Base-by-base conservation (phyloP, 2,329 filamentous ascomycete genomes). In the Pestalotiopsis fici region DNA sequence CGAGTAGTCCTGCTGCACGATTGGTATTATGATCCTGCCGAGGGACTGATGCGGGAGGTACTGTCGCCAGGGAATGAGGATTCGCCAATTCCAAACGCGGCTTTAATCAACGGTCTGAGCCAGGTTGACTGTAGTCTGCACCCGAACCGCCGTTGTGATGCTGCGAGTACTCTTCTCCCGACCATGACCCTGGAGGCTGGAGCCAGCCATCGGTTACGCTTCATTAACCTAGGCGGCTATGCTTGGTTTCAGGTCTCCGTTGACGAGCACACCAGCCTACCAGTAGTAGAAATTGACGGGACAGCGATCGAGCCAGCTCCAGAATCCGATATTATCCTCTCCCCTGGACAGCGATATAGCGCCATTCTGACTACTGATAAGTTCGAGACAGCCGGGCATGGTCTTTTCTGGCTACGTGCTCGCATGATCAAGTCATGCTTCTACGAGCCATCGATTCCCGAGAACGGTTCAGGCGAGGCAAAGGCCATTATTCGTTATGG, bases 161-260 rank as follows among this genome's bases (percentile, higher is more conserved):
- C 77, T 57, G 73, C 77, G 0, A 76, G 80, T 1, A 74, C 78
- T 0, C 71, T 73, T 0, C 71, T 82, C 1, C 82, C 85, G 0
- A 77, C 75, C 1, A 75, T 89, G 6, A 78, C 83, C 23, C 77
- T 90, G 4, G 74, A 83, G n/a, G 82, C 85, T 1, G 85, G 86
- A 2, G 83, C 86, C 62, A 85, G 83, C 1, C 92, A 94, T 71
- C 86, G 90, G 56, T 79, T 94, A 61, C 87, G 91, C 15, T 84
- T 94, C 70, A 82, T 92, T 69, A 93, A 94, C 69, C 86, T 90
- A 9, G 91, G 89, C 12, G 90, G 89, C 0, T 92, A 93, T 73
- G 90, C 90, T 2, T 89, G 89, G 74, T 91, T 93, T 69, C 91
- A 93, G 73, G 84, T 94, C 31, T 89, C 88, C 74, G 83, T 93